Evolutionary conservation across 257 asterid genomes (phyloP).

Genomic region (Datura wrightii): DNA sequence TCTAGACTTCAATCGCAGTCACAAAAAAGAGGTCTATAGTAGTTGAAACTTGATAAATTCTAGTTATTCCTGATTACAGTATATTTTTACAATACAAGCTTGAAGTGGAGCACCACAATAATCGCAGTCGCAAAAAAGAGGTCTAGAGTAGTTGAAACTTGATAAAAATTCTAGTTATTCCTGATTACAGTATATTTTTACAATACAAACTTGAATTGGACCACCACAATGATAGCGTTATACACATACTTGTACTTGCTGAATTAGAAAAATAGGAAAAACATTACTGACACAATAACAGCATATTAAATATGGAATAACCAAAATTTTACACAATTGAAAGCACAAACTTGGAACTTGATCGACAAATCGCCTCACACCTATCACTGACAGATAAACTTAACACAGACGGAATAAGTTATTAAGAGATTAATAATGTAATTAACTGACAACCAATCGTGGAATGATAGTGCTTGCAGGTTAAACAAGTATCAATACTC

Average conservation of each 20-base stretch:
- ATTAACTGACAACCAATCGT: background rate
- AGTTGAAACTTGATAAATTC: background rate
- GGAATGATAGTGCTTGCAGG: slow-evolving; percentile 11
- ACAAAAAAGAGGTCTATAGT: slow-evolving; percentile 17
- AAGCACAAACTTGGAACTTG: slow-evolving; percentile 11
- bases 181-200: slow-evolving; percentile 5
- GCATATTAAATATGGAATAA: slow-evolving; percentile 8
- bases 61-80: slow-evolving; percentile 3
- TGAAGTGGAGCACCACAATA: background rate
- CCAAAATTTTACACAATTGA: slow-evolving; percentile 11
- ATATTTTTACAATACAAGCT: slow-evolving; percentile 11
- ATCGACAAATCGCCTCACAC: background rate
- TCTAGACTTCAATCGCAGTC: background rate
- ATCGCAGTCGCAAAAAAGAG: background rate
- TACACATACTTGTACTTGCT: slow-evolving; percentile 22
- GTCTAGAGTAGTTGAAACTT: background rate
- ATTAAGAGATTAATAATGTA: background rate
- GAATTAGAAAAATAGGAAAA: background rate
- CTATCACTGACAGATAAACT: background rate
- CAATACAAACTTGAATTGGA: slow-evolving; percentile 14
- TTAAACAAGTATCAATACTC: slow-evolving; percentile 34
- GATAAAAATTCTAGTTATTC: background rate
- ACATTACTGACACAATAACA: background rate
- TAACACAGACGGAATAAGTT: background rate
- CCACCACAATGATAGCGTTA: background rate